Evolutionary conservation across 164 flowering plant genomes (phyloP), one percentile per base, ranked within the genome.

Genomic region (Kalanchoe fedtschenkoi): DNA sequence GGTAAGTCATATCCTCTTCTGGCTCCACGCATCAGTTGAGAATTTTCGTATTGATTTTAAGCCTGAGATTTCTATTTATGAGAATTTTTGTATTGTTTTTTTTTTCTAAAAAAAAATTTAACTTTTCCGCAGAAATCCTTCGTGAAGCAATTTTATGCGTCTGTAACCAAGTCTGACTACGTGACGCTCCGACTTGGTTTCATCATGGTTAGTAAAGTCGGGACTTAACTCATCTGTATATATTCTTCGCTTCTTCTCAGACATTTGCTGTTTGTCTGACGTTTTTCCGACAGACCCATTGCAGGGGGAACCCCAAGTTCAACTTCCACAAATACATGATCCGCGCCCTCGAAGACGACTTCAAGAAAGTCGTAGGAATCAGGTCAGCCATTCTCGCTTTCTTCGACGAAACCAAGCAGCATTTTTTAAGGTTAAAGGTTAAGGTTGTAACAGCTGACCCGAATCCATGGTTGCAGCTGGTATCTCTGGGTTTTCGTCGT

Each of bases 271-370:
- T 19, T 2, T 26, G 51, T 6, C 19, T 21, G 8, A 4, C 61
- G 5, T 57, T 33, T 65, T 38, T 71, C 5, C 16, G 70, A 24
- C 64, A 91, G 97, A 74, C 70, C 0, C 98, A 92, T 64, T 85
- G 95, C 76, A 80, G 66, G 67, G 64, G 75, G 35, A 83, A 79
- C 69, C 85, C 72, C 2, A 77, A 78, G 75, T 85, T 83, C 61
- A 77, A 93, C 77, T 93, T 93, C 68, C 95, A 93, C 78, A 83
- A 81, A 65, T 93, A 89, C 78, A 81, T 93, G 97, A 71, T 86
- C 32, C 85, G 96, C 28, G 86, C 93, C 28, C 81, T 92, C 30
- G 91, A 92, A 73, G 81, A 72, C 69, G 98, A 93, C 76, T 93
- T 93, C 53, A 92, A 75, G 78, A 74, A 37, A 74, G 90, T 93